A percentile compares a stretch with the other conserved stretches of the same genome.
Conservation (phyloP, 148 eudicot genomes). For the Vaccinium darrowii region DNA sequence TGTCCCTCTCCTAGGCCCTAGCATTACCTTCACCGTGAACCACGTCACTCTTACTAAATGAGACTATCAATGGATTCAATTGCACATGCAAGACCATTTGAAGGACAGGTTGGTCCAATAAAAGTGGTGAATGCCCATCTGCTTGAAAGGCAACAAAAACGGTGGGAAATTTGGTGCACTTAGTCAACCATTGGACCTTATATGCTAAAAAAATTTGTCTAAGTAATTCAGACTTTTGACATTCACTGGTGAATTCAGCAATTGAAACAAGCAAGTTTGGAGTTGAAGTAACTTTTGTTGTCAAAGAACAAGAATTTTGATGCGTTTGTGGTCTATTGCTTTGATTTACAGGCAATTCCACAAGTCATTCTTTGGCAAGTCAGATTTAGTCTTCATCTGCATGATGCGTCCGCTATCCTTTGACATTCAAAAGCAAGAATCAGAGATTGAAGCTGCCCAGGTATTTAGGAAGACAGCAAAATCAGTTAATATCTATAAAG, state of each 20-base stretch:
- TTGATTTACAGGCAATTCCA: slow-evolving; percentile 64
- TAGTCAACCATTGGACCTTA: not conserved
- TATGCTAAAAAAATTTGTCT: too few species aligned
- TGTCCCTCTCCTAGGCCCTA: not conserved
- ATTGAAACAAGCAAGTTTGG: too few species aligned
- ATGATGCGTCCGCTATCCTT: slow-evolving; percentile 67
- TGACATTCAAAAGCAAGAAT: slow-evolving; percentile 67
- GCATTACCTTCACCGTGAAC: not conserved
- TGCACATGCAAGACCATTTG: not conserved
- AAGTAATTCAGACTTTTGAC: too few species aligned
- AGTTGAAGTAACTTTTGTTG: not conserved
- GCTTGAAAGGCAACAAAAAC: not conserved
- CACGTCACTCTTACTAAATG: not conserved
- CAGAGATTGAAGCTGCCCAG: slow-evolving; percentile 82
- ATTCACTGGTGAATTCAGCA: too few species aligned
- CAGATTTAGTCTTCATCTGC: slow-evolving; percentile 77
- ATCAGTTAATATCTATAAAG: not conserved
- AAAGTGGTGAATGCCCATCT: too few species aligned
- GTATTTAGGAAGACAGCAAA: slow-evolving; percentile 26
- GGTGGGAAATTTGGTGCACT: not conserved
- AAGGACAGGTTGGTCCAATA: too few species aligned
- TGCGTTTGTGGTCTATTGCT: not conserved
- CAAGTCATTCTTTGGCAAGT: slow-evolving; percentile 66
- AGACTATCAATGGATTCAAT: not conserved
- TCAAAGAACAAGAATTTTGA: not conserved